Percentiles rank a stretch among this genome's conserved stretches.
Conservation (phyloP, 2,329 filamentous ascomycete species). For the Tolypocladium paradoxum region DNA sequence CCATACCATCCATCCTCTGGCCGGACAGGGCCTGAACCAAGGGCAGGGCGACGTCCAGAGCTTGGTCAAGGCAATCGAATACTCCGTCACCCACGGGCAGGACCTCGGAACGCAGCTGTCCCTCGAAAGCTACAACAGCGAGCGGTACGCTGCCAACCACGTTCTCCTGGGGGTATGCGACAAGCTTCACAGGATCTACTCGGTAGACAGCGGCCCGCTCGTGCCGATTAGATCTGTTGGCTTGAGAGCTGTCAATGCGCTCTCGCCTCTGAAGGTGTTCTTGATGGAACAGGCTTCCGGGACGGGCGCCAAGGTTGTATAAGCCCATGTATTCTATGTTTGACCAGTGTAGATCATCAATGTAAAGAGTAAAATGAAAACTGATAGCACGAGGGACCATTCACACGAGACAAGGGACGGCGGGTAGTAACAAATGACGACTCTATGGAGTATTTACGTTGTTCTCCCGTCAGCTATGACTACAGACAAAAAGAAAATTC, state of each 20-base stretch:
- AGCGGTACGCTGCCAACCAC: slow-evolving; percentile 75
- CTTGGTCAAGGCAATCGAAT: slow-evolving; percentile 62
- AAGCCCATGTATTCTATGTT: neutral
- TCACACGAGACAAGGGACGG: neutral
- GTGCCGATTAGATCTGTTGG: slow-evolving; percentile 72
- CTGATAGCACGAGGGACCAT: too few species aligned
- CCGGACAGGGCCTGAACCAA: slow-evolving; percentile 88
- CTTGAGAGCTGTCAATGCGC: slow-evolving; percentile 60
- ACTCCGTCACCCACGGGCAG: slow-evolving; percentile 71
- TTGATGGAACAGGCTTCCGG: slow-evolving; percentile 68
- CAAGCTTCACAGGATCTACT: slow-evolving; percentile 87
- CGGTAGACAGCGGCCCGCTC: slow-evolving; percentile 66
- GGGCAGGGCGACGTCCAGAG: slow-evolving; percentile 82
- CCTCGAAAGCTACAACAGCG: slow-evolving; percentile 69
- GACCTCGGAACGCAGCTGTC: slow-evolving; percentile 73
- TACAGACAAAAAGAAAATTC: slow-evolving; percentile 27
- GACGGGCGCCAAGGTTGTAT: slow-evolving; percentile 36
- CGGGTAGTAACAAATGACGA: slow-evolving; percentile 9
- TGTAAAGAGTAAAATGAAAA: neutral
- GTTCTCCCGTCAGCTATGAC: slow-evolving; percentile 26
- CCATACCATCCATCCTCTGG: slow-evolving; percentile 89
- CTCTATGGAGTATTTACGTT: slow-evolving; percentile 26
- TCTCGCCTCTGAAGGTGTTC: slow-evolving; percentile 69
- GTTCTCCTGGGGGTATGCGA: slow-evolving; percentile 71
- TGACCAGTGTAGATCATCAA: slow-evolving; percentile 4